Evolutionary conservation across 768 basidiomycete species (phyloP).

Genomic region (Suillus plorans): DNA sequence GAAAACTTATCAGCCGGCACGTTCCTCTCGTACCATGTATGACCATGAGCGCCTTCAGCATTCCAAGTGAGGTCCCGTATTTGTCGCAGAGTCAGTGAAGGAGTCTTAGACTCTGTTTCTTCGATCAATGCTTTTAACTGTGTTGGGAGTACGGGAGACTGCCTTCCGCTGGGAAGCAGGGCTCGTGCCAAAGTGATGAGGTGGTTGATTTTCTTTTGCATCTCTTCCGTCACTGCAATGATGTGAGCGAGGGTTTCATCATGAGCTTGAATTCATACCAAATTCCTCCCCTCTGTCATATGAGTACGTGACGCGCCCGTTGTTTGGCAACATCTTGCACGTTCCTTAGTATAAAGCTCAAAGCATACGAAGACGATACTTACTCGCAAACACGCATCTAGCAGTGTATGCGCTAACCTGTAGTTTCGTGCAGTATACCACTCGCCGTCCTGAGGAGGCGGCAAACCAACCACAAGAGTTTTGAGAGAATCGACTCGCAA

Average conservation of each 20-base stretch:
- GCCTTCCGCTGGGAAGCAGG: conserved; percentile 37
- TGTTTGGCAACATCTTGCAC: conserved; percentile 43
- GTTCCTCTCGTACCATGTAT: conserved; percentile 40
- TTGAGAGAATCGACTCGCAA: conserved; percentile 40
- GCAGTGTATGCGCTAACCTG: conserved; percentile 41
- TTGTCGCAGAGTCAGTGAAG: conserved; percentile 34
- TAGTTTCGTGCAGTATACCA: conserved; percentile 42
- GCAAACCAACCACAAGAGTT: conserved; percentile 45
- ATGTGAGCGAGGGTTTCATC: conserved; percentile 5
- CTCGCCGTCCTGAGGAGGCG: conserved; percentile 35
- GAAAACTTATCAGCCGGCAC: conserved; percentile 41
- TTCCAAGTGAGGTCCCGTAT: conserved; percentile 39
- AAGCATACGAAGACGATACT: background rate
- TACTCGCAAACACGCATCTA: conserved; percentile 38
- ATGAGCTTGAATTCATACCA: conserved; percentile 13
- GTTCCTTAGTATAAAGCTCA: background rate
- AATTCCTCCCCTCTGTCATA: conserved; percentile 20
- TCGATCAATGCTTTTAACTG: conserved; percentile 35
- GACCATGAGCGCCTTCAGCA: conserved; percentile 31
- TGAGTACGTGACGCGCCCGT: conserved; percentile 31
- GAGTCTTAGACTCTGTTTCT: conserved; percentile 28
- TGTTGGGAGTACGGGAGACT: conserved; percentile 29
- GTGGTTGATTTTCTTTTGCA: conserved; percentile 40
- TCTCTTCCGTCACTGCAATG: conserved; percentile 30
- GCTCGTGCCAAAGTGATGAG: conserved; percentile 38